These are phyloP conservation scores for Bondarzewia mesenterica DNA, from an alignment of 1,284 basidiomycete genomes.

Conservation along the genomic window DNA sequence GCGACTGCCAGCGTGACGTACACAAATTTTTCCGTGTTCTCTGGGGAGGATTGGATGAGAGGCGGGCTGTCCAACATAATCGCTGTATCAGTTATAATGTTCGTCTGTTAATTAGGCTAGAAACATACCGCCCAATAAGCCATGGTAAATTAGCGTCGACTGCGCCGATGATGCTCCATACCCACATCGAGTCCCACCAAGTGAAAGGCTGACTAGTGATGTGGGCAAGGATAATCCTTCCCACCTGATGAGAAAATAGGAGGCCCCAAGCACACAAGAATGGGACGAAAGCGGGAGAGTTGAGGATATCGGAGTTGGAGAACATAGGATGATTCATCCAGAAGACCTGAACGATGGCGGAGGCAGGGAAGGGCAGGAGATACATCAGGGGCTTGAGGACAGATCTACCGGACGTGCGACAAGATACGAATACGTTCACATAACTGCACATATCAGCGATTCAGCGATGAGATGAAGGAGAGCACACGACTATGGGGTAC, in stretches of 20 bases:
- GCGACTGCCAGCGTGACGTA: conserved; percentile 63
- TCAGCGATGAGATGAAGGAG: too few species aligned
- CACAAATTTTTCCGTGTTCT: conserved; percentile 58
- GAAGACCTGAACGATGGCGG: conserved; percentile 61
- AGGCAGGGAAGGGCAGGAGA: conserved; percentile 74
- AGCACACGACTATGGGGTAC: conserved; percentile 24
- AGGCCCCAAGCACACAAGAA: conserved; percentile 89
- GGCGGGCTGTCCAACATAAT: conserved; percentile 38
- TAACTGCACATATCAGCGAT: conserved; percentile 46
- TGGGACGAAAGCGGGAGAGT: conserved; percentile 71
- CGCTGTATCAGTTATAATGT: not conserved
- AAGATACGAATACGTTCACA: conserved; percentile 61
- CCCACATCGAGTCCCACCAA: conserved; percentile 80
- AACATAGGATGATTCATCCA: conserved; percentile 75
- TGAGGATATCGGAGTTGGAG: conserved; percentile 45
- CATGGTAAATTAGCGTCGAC: conserved; percentile 75
- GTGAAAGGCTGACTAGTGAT: conserved; percentile 84
- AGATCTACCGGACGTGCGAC: conserved; percentile 28
- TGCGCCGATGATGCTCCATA: conserved; percentile 73
- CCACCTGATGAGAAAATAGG: conserved; percentile 82
- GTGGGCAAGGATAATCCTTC: conserved; percentile 90
- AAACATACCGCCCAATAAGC: conserved; percentile 59
- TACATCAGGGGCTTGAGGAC: conserved; percentile 57
- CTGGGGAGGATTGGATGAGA: conserved; percentile 58
- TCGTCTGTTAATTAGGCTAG: conserved; percentile 7